Conservation (phyloP, 2,329 filamentous ascomycete species). For the Fusarium citri region DNA sequence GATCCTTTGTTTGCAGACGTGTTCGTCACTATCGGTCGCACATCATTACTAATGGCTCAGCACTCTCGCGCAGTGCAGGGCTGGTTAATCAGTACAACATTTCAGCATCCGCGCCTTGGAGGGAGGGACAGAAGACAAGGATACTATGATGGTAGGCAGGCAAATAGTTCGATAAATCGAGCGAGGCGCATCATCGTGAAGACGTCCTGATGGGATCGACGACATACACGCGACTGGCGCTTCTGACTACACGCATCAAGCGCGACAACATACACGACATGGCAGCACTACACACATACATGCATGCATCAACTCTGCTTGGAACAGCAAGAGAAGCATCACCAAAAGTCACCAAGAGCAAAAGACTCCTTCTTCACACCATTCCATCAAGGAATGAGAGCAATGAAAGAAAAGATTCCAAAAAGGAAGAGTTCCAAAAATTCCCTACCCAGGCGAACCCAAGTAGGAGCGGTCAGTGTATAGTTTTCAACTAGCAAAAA, state of each 20-base stretch:
- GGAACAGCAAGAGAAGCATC: not conserved
- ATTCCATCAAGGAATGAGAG: conserved; percentile 49
- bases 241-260: not conserved
- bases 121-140: no score
- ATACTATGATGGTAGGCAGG: not conserved
- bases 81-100: not conserved
- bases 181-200: not conserved
- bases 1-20: not conserved
- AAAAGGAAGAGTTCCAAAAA: conserved; percentile 69
- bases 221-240: not conserved
- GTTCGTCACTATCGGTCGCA: not conserved
- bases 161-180: no score
- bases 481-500: conserved; percentile 93
- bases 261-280: no score
- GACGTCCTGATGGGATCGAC: not conserved
- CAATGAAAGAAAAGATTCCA: conserved; percentile 56
- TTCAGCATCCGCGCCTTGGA: not conserved
- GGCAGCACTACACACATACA: no score
- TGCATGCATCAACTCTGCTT: no score
- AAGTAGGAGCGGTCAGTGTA: conserved; percentile 75
- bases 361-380: conserved; percentile 57
- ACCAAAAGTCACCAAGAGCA: not conserved
- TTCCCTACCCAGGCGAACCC: conserved; percentile 75
- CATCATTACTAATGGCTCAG: not conserved
- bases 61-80: not conserved